Conservation (phyloP, 352 stramenopile species). For the Globisporangium ultimum region DNA sequence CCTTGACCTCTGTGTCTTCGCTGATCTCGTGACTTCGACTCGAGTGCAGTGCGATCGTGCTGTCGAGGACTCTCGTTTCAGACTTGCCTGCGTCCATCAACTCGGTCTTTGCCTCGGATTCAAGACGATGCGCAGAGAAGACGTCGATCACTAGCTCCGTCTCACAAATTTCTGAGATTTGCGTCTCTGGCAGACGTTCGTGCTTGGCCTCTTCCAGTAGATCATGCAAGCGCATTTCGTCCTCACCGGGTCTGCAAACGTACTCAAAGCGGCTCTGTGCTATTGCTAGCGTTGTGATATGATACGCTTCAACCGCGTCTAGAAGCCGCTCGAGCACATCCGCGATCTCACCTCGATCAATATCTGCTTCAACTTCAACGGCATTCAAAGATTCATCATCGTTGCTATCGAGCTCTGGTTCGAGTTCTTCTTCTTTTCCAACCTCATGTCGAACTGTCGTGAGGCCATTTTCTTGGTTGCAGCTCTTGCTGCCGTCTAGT, state of each 20-base stretch:
- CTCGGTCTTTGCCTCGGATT: slow-evolving; percentile 21
- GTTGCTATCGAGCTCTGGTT: slow-evolving; percentile 10
- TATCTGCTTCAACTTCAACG: slow-evolving; percentile 9
- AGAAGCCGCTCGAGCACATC: background rate
- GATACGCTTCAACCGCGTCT: background rate
- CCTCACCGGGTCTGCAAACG: no score
- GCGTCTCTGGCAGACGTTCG: background rate
- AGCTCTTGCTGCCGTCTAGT: background rate
- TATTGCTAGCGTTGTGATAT: no score
- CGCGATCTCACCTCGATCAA: slow-evolving; percentile 13
- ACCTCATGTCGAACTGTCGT: background rate
- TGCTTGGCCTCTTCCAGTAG: slow-evolving; percentile 8
- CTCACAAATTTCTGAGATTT: slow-evolving; percentile 1
- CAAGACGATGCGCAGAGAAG: slow-evolving; percentile 7
- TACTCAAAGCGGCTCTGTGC: no score
- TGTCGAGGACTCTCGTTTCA: slow-evolving; percentile 15
- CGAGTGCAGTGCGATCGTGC: no score
- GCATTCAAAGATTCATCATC: no score
- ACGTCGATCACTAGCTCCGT: slow-evolving; percentile 5
- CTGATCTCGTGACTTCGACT: background rate
- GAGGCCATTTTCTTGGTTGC: slow-evolving; percentile 3
- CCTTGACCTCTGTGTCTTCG: background rate
- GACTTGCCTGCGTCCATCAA: slow-evolving; percentile 24
- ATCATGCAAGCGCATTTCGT: background rate
- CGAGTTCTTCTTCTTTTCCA: background rate